A percentile compares a stretch with the other conserved stretches of the same genome.
phyloP scores from a whole-genome alignment of 2,329 filamentous ascomycete genomes.

The Chaetothyriales sp. region DNA sequence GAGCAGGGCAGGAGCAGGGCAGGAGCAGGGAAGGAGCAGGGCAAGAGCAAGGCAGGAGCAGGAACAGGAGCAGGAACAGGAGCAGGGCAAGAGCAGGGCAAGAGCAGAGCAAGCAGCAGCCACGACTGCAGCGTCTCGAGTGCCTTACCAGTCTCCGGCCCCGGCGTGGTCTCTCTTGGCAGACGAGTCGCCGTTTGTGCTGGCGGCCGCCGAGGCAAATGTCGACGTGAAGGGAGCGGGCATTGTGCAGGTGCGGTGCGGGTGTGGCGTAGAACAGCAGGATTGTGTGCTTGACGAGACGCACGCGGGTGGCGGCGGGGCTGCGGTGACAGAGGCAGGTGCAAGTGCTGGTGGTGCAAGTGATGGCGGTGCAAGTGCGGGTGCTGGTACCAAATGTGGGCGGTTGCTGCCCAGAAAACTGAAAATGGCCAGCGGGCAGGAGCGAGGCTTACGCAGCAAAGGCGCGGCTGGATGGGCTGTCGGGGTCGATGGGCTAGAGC shows the following conservation, averaged over 20 bases:
- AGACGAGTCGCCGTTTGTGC: constrained; percentile 50
- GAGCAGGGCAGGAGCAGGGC: too few species aligned
- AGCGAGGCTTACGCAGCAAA: background rate
- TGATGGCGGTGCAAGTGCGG: background rate
- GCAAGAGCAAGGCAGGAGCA: too few species aligned
- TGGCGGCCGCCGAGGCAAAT: constrained; percentile 71
- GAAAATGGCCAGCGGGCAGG: background rate
- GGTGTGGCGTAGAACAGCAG: background rate
- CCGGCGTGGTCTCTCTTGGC: constrained; percentile 44
- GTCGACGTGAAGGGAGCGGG: constrained; percentile 66
- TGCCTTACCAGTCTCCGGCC: constrained; percentile 54
- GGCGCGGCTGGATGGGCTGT: background rate
- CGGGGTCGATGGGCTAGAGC: background rate
- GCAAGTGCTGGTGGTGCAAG: too few species aligned
- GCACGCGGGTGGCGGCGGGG: background rate
- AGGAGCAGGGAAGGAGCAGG: too few species aligned
- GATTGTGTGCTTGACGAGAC: background rate
- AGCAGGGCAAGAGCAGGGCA: too few species aligned
- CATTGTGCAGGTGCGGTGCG: constrained; percentile 34
- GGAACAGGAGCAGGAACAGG: too few species aligned
- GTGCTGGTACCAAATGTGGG: background rate
- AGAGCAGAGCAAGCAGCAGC: too few species aligned
- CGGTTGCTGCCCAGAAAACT: background rate
- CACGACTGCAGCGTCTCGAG: background rate
- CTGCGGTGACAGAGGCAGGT: background rate